Evolutionary conservation across 805 yeast species (phyloP).

Genomic region (Ogataea allantospora): DNA sequence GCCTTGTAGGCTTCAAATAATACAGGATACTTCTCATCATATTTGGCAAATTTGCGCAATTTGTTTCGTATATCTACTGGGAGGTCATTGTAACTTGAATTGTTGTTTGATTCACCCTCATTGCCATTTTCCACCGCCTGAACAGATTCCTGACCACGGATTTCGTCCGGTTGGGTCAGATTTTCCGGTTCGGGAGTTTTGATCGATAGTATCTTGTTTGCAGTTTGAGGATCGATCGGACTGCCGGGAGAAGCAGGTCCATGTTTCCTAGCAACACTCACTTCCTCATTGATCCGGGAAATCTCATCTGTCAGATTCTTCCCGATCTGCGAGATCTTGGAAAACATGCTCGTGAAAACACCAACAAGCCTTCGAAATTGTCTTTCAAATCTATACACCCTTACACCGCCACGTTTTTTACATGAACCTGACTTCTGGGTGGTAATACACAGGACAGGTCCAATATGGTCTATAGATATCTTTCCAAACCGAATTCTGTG

Average conservation of each 20-base stretch:
- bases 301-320: conserved; percentile 65
- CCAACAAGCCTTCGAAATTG: not conserved
- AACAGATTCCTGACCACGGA: conserved; percentile 7
- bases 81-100: conserved; percentile 36
- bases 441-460: conserved; percentile 67
- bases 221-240: conserved; percentile 24
- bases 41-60: conserved; percentile 73
- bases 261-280: conserved; percentile 20
- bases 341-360: conserved; percentile 41
- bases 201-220: conserved; percentile 37
- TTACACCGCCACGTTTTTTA: conserved; percentile 2
- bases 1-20: conserved; percentile 80
- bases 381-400: not conserved
- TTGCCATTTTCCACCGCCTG: too few species aligned
- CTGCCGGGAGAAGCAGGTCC: conserved; percentile 17
- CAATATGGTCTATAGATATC: conserved; percentile 63
- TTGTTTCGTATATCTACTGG: conserved; percentile 60
- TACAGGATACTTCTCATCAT: conserved; percentile 87
- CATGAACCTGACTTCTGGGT: conserved; percentile 44
- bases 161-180: conserved; percentile 47
- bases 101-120: too few species aligned
- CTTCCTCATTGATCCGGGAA: conserved; percentile 34
- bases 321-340: conserved; percentile 58
- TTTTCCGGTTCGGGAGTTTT: conserved; percentile 48
- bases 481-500: conserved; percentile 53